Evolutionary conservation across 2,329 filamentous ascomycete species (phyloP), one percentile per base, ranked within the genome.

Genomic region (Talaromyces sp.): DNA sequence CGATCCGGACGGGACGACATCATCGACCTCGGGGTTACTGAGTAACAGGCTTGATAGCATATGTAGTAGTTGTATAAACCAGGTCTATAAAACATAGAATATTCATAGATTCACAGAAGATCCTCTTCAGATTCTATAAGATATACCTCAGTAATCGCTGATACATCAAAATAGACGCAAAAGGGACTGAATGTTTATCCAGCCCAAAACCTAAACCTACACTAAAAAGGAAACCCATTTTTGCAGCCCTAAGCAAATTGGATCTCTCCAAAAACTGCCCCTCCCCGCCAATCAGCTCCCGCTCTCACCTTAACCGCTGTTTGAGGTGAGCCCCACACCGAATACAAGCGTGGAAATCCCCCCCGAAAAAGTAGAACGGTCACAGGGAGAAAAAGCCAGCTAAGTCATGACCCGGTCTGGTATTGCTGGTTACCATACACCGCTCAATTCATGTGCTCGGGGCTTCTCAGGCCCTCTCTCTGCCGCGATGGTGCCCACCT

Each of bases 271-370:
- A 51, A 47, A 47, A 51, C 29, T 44, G 32, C 42, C 19, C 30
- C 20, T 32, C 36, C n/a, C 30, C 22, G 33, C 46, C 54, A 56
- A 58, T 52, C 40, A 54, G 9, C 45, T 30, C 1, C 6, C 3
- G 27, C 22, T 8, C 35, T 52, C 41, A 8, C 45, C 47, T 54
- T 45, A 49, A 54, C 54, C 49, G 47, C 51, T 54, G 56, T 56
- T 54, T 56, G 54, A 58, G 49, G 20, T 24, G 22, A 27, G 33
- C 47, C 48, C 52, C 46, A 51, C 48, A 24, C 24, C 24, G 24
- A 27, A 27, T 27, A 27, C 24, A 27, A 27, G 24, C 24, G 24
- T 27, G 24, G 24, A 27, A 27, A 9, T 27, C 24, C 24, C 24
- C 24, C 24, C 24, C 24, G 24, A 27, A 9, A 27, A 27, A 27